Percentiles rank a stretch among this genome's conserved stretches.
phyloP scores from a whole-genome alignment of 441 rosid species.

The Adansonia rubrostipa region DNA sequence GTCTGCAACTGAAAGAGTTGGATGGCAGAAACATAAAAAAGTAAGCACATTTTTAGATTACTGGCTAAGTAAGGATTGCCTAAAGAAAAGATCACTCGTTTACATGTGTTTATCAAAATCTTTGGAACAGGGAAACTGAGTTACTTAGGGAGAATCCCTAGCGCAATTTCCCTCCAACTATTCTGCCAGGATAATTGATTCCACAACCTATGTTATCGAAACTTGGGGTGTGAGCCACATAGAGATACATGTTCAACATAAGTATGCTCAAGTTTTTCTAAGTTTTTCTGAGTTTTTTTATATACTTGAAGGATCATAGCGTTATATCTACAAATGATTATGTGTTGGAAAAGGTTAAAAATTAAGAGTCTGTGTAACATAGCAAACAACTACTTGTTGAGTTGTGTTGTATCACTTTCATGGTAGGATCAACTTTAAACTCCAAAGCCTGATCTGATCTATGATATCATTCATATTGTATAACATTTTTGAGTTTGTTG shows the following conservation, averaged over 20 bases:
- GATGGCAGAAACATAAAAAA: slow-evolving; percentile 64
- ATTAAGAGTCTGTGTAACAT: no score
- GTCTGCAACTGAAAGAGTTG: slow-evolving; percentile 46
- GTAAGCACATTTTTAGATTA: slow-evolving; percentile 36
- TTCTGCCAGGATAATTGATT: slow-evolving; percentile 64
- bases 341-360: no score
- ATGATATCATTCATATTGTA: slow-evolving; percentile 5
- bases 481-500: neutral
- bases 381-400: neutral
- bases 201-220: no score
- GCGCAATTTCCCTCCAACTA: slow-evolving; percentile 74
- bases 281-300: no score
- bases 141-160: slow-evolving; percentile 74
- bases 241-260: no score
- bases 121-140: slow-evolving; percentile 67
- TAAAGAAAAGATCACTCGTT: neutral
- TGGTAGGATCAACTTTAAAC: neutral
- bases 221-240: no score
- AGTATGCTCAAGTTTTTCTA: no score
- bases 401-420: neutral
- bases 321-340: no score
- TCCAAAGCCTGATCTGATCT: slow-evolving; percentile 40
- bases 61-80: neutral
- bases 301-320: no score
- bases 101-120: neutral